These are phyloP conservation scores for Neurospora sp. DNA, from an alignment of 495 filamentous ascomycete species.

Conservation along the genomic window DNA sequence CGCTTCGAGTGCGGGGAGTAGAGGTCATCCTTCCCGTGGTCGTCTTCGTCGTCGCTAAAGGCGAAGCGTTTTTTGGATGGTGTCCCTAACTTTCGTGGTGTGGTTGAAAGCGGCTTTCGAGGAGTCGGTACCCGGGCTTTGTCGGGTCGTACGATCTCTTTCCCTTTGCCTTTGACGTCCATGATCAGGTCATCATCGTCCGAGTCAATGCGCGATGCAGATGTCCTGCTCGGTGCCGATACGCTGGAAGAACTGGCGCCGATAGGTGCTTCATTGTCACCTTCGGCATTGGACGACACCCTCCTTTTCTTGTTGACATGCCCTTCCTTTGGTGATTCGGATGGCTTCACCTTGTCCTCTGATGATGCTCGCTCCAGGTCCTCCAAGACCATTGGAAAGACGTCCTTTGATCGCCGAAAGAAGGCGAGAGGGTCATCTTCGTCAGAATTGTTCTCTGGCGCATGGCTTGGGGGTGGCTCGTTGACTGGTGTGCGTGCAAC, in stretches of 20 bases:
- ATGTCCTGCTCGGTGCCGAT: background rate
- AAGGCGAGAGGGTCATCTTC: constrained; percentile 42
- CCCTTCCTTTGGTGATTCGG: background rate
- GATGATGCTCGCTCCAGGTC: constrained; percentile 37
- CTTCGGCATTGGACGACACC: constrained; percentile 11
- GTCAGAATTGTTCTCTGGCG: constrained; percentile 12
- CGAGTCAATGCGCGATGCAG: background rate
- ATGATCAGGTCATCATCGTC: constrained; percentile 18
- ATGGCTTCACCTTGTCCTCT: constrained; percentile 19
- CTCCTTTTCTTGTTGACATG: constrained; percentile 10
- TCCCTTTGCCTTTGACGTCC: constrained; percentile 24
- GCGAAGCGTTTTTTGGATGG: background rate
- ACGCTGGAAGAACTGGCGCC: background rate
- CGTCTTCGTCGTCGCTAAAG: background rate
- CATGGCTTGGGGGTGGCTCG: constrained; percentile 13
- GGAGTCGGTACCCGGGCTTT: background rate
- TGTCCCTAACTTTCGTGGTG: background rate
- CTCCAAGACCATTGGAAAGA: constrained; percentile 48
- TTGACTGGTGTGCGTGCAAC: constrained; percentile 29
- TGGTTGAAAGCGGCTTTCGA: background rate
- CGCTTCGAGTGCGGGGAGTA: background rate
- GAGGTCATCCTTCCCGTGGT: background rate
- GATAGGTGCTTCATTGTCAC: constrained; percentile 20
- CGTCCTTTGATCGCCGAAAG: constrained; percentile 57
- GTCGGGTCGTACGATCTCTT: constrained; percentile 10